Evolutionary conservation across 768 basidiomycete genomes (phyloP), one percentile per base, ranked within the genome.

Genomic region (Saitozyma podzolica): DNA sequence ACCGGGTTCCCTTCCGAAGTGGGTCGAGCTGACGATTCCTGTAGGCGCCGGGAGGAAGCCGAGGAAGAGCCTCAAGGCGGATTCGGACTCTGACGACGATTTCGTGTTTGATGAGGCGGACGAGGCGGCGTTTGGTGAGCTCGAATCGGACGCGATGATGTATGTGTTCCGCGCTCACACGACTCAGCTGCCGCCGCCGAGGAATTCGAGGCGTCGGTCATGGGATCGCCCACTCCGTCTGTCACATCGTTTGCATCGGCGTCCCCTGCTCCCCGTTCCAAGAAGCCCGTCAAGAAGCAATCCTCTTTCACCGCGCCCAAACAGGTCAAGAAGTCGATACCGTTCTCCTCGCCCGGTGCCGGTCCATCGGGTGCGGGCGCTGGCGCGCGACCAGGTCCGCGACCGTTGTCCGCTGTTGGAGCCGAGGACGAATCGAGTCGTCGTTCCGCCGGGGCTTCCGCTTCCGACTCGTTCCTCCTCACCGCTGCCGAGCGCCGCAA

Each of bases 401-500:
- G 11, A 11, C 13, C 13, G 13, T 3, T 13, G 13, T 11, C 11
- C 2, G 45, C 45, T 13, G 11, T 6, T 13, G 13, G 45, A 11
- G 11, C 6, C 2, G 19, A 10, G 37, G 43, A 17, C 41, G 43
- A 17, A 37, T 17, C 41, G 37, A 45, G 14, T 59, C 58, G 6
- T 29, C 29, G 29, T 52, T 51, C 49, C 14, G 45, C 37, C 42
- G 45, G 40, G n/a, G 55, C 60, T 50, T 51, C 62, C 56, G 59
- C 64, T 19, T 70, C 67, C 29, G 64, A 43, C 80, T 78, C 48
- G 7, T 90, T 94, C 80, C 82, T 73, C 11, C 57, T 93, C 59
- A 95, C 92, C 14, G 87, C 87, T 8, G 92, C 94, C 2, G 92
- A 94, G 75, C 84, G 84, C 66, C 84, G 89, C 7, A 84, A 86